A percentile compares a stretch with the other conserved stretches of the same genome.
These are phyloP conservation scores for Barbatosphaeria neglecta DNA, from an alignment of 495 filamentous ascomycete genomes.

Conservation along the genomic window DNA sequence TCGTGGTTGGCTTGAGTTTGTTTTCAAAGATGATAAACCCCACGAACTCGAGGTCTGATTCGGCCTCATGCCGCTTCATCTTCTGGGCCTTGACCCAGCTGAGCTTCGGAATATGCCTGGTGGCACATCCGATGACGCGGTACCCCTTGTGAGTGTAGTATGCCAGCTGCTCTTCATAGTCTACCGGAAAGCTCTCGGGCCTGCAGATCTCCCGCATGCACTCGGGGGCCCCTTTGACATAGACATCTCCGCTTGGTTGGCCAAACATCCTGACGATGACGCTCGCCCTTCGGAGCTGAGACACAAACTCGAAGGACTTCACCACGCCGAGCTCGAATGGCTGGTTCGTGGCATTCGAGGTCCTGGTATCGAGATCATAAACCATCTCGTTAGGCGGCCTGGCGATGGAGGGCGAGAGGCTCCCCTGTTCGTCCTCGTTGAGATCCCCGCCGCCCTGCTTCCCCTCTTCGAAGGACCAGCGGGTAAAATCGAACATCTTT, in stretches of 20 bases:
- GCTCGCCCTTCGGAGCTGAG: slow-evolving; percentile 84
- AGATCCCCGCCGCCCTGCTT: slow-evolving; percentile 43
- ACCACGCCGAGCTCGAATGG: slow-evolving; percentile 74
- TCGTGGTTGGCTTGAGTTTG: slow-evolving; percentile 80
- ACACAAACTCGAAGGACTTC: slow-evolving; percentile 91
- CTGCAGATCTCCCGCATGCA: slow-evolving; percentile 88
- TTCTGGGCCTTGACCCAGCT: slow-evolving; percentile 92
- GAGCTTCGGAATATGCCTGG: slow-evolving; percentile 72
- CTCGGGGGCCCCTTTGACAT: slow-evolving; percentile 95
- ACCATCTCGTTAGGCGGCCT: slow-evolving; percentile 50
- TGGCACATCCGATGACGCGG: slow-evolving; percentile 94
- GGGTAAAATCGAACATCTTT: slow-evolving; percentile 98
- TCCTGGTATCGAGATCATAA: neutral
- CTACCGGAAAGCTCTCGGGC: slow-evolving; percentile 67
- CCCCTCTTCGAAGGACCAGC: slow-evolving; percentile 86
- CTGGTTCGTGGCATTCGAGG: neutral
- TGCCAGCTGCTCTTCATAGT: slow-evolving; percentile 78
- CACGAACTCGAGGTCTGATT: slow-evolving; percentile 70
- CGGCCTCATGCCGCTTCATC: slow-evolving; percentile 75
- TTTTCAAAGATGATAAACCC: slow-evolving; percentile 99
- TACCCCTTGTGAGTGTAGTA: slow-evolving; percentile 94
- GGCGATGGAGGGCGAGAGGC: slow-evolving; percentile 70
- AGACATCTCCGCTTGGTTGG: slow-evolving; percentile 64
- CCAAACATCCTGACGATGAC: slow-evolving; percentile 84
- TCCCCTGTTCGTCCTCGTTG: slow-evolving; percentile 54